phyloP scores from a whole-genome alignment of 1,284 basidiomycete genomes.

The Heliocybe sulcata region DNA sequence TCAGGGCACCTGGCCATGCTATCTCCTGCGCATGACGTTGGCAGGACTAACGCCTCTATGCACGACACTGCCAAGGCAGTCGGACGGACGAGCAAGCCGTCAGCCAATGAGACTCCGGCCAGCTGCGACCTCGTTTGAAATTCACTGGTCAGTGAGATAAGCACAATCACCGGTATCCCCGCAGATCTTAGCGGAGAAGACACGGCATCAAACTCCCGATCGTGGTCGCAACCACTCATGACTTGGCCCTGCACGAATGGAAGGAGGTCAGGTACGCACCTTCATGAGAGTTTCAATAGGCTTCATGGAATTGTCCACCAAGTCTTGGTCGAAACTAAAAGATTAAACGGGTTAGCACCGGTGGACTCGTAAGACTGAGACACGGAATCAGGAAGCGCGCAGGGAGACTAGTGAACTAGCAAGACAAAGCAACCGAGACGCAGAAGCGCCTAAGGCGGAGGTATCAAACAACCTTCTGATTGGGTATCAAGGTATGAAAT shows the following conservation, averaged over 20 bases:
- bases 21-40: too few relatives aligned
- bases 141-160: background rate
- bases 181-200: background rate
- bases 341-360: background rate
- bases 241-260: background rate
- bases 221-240: too few relatives aligned
- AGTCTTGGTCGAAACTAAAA: constrained; percentile 56
- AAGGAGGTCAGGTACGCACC: constrained; percentile 28
- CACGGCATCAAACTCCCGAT: background rate
- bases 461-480: background rate
- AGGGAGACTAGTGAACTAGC: background rate
- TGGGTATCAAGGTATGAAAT: background rate
- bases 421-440: too few relatives aligned
- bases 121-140: too few relatives aligned
- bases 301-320: constrained; percentile 49
- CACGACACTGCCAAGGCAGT: background rate
- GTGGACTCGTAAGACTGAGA: constrained; percentile 3
- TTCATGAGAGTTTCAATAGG: constrained; percentile 69
- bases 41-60: too few relatives aligned
- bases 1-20: too few relatives aligned
- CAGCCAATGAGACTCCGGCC: background rate
- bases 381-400: background rate
- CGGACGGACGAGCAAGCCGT: background rate
- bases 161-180: background rate
- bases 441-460: background rate